Evolutionary conservation across 208 protist genomes (phyloP).

Genomic region (Acanthamoeba healyi): DNA sequence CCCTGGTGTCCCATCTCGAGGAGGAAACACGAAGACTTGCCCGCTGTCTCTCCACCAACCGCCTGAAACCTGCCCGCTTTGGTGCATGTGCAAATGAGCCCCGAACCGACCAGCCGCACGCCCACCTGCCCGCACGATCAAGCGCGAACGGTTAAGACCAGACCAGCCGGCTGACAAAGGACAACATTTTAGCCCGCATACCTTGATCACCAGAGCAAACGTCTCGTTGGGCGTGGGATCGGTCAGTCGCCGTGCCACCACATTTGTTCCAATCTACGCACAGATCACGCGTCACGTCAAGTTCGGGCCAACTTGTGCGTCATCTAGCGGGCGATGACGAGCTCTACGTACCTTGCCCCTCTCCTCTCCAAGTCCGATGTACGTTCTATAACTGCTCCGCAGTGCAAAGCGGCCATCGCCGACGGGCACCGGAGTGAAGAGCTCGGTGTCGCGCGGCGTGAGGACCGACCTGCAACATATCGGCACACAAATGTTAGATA

Average conservation of each 20-base stretch:
- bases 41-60: background rate
- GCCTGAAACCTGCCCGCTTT: conserved; percentile 41
- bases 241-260: background rate
- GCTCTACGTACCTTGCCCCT: background rate
- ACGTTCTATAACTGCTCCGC: background rate
- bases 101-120: conserved; percentile 51
- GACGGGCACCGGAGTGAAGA: background rate
- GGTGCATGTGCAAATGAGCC: conserved; percentile 40
- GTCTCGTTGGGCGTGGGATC: conserved; percentile 55
- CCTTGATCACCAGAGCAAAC: conserved; percentile 27
- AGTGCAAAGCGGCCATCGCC: conserved; percentile 47
- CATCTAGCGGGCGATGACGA: background rate
- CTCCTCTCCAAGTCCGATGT: conserved; percentile 14
- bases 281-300: background rate
- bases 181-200: background rate
- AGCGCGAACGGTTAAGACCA: background rate
- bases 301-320: background rate
- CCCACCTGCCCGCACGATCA: background rate
- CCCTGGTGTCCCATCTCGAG: conserved; percentile 10
- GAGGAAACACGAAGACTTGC: conserved; percentile 21
- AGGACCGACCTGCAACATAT: conserved; percentile 1
- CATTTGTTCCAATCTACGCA: background rate
- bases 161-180: too few relatives aligned
- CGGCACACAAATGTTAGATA: background rate
- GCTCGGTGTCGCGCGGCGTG: conserved; percentile 56